phyloP scores from a whole-genome alignment of 2,329 filamentous ascomycete genomes.

The Escovopsis sp. region DNA sequence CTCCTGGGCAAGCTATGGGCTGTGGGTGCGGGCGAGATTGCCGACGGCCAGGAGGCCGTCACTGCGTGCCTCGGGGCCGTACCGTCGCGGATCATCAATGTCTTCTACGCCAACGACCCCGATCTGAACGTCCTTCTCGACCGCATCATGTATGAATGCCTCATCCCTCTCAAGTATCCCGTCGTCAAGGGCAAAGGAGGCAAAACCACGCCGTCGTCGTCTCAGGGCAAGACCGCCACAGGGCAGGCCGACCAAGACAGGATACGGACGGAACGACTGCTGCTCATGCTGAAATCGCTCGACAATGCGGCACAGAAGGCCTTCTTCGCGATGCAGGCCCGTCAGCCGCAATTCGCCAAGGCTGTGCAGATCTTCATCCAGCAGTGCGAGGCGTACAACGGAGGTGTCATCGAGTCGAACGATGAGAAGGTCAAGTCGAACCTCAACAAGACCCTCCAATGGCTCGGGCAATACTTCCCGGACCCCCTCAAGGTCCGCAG shows the following conservation, averaged over 20 bases:
- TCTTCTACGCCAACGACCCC: conserved; percentile 76
- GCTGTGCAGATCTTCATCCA: conserved; percentile 65
- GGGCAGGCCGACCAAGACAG: conserved; percentile 54
- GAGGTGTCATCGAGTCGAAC: conserved; percentile 63
- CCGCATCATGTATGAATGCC: conserved; percentile 68
- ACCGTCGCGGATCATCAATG: conserved; percentile 72
- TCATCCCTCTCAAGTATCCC: conserved; percentile 83
- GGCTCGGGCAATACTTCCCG: conserved; percentile 59
- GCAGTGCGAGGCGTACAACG: conserved; percentile 81
- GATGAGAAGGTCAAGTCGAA: conserved; percentile 54
- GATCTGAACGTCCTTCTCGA: conserved; percentile 79
- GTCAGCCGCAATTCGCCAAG: conserved; percentile 60
- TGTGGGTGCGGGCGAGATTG: conserved; percentile 78
- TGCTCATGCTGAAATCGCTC: conserved; percentile 66
- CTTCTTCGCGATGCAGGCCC: conserved; percentile 72
- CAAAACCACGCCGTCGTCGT: conserved; percentile 46
- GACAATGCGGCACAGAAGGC: conserved; percentile 68
- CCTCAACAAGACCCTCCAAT: conserved; percentile 58
- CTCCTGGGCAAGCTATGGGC: conserved; percentile 81
- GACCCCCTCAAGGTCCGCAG: conserved; percentile 56
- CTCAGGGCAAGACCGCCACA: conserved; percentile 23
- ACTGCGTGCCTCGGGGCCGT: conserved; percentile 63
- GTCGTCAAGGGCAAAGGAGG: conserved; percentile 43
- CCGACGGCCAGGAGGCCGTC: conserved; percentile 65
- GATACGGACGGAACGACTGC: conserved; percentile 68